Base-by-base conservation (phyloP, 2,329 filamentous ascomycete genomes). In the Cercospora sp. region DNA sequence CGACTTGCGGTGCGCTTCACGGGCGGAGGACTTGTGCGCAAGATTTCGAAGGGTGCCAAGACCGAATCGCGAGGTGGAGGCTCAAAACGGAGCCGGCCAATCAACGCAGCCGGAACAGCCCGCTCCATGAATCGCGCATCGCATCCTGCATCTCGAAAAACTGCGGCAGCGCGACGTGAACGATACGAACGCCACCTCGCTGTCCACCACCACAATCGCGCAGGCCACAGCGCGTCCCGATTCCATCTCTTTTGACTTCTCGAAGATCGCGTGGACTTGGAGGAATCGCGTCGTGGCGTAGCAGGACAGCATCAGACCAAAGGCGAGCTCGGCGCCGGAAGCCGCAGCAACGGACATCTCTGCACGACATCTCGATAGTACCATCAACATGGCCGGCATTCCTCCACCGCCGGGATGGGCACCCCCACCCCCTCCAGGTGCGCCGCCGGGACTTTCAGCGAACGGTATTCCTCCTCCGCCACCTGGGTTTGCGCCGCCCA, bases 401-500 rank as follows among this genome's bases (percentile, higher is more conserved):
- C 87, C 88, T 73, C 89, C 90, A n/a, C 90, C 90, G 69, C 88
- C 88, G 70, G 87, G 88, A 80, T 90, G 87, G 87, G 78, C 79
- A 65, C 82, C 83, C 13, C 81, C 82, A 20, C 82, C 82, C 30
- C 78, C 78, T 60, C 77, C 80, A 65, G 78, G 77, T 65, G 79
- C 82, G 59, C 85, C 88, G 65, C 87, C 88, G 31, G 80, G 79
- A 20, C 77, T 79, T 12, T 76, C 76, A 60, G 76, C 78, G 3
- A 74, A 91, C 63, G 65, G 64, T 16, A 65, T 69, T 64, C 73
- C 73, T 12, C 93, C 94, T 70, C 93, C 93, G 63, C 93, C 94
- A 26, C 93, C 93, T 28, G 93, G 93, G 48, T 96, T 93, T 80
- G 89, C 89, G 71, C 93, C 93, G 53, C 87, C 90, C 26, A 86